Percentiles rank a stretch among this genome's conserved stretches.
These are phyloP conservation scores for Chlorella vulgaris DNA, from an alignment of 139 green algal species.

Conservation along the genomic window DNA sequence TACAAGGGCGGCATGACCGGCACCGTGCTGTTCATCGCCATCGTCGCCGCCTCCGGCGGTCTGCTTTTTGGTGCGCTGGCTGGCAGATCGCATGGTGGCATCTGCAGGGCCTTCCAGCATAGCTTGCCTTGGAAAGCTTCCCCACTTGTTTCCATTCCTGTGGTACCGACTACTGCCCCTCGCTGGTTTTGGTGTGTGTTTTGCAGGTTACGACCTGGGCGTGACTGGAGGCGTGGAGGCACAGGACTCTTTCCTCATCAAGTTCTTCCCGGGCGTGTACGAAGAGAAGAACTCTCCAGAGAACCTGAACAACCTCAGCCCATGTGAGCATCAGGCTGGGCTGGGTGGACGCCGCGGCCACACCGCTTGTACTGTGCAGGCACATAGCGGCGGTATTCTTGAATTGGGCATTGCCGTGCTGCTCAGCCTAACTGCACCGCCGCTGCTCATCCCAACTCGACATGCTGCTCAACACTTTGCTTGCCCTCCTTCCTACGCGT, in stretches of 20 bases:
- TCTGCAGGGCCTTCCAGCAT: no score
- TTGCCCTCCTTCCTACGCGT: background rate
- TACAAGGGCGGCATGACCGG: slow-evolving; percentile 18
- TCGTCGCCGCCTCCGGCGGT: slow-evolving; percentile 32
- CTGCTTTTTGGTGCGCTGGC: slow-evolving; percentile 54
- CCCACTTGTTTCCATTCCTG: no score
- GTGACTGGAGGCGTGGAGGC: slow-evolving; percentile 60
- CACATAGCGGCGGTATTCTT: no score
- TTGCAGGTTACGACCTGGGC: background rate
- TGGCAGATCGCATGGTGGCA: no score
- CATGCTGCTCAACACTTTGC: background rate
- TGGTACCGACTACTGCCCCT: background rate
- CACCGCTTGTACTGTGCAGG: no score
- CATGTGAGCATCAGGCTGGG: slow-evolving; percentile 4
- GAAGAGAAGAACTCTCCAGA: background rate
- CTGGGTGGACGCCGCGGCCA: background rate
- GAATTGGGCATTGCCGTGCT: background rate
- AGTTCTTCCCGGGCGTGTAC: slow-evolving; percentile 67
- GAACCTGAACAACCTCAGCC: background rate
- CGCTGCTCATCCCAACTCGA: background rate
- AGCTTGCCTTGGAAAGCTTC: no score
- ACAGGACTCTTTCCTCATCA: slow-evolving; percentile 53
- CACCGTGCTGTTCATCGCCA: slow-evolving; percentile 3
- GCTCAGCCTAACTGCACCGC: background rate
- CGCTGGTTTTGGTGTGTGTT: background rate